Evolutionary conservation across 257 asterid species (phyloP), one percentile per base, ranked within the genome.

Genomic region (Orobanche coerulescens): DNA sequence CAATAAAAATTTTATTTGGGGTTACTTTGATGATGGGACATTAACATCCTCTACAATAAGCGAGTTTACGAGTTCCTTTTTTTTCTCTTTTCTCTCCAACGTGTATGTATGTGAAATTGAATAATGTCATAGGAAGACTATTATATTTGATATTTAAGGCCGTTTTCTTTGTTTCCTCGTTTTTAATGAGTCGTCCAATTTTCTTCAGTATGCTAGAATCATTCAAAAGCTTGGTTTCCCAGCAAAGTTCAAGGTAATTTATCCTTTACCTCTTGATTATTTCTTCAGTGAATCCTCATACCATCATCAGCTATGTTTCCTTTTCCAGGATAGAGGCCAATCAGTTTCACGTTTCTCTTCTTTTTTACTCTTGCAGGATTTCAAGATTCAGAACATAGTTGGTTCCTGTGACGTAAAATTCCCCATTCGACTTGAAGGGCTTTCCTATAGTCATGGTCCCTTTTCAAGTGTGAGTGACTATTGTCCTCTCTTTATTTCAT

Each of bases 381-480:
- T 73, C 75, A 71, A 74, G 71, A 73, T 77, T 37, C 82, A 77
- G 72, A 73, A 76, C 59, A 76, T 76, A 23, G 81, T 71, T 2
- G 79, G 76, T 44, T 70, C 79, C 16, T 75, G 75, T 62, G 81
- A 76, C 47, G 81, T 76, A 12, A 70, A 67, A 63, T 77, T 77
- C 57, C 82, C 82, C 8, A 66, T 77, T 43, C 61, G 82, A 19
- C 76, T 77, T 28, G 82, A 77, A 65, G 76, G 76, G 10, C 61
- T 73, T 18, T 67, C 69, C 20, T 51, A 51, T 19, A 37, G 64
- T 8, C 75, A 73, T 53, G 72, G 72, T 43, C 72, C 74, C 2
- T 67, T 73, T 49, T 68, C 73, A 40, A 68, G 73, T 48, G 79
- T 69, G 67, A 65, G 79, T 61, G 31, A 24, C 3, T 39, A 20